Percentiles rank a stretch among this genome's conserved stretches.
Evolutionary conservation across 202 grass and related monocot genomes (phyloP).

Genomic region (Brachypodium distachyon): DNA sequence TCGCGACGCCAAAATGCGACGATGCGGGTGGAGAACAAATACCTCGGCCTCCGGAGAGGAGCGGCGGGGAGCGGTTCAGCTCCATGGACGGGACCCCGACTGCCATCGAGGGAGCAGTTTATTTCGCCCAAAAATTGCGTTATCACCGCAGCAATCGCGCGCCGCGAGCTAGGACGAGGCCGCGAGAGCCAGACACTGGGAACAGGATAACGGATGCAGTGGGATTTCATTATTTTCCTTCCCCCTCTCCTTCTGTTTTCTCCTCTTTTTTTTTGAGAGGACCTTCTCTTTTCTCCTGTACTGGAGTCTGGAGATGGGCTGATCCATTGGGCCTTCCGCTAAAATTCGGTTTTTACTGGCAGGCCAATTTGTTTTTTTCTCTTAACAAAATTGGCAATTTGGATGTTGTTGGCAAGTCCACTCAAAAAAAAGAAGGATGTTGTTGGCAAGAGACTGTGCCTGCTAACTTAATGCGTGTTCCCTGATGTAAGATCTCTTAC

Average conservation of each 20-base stretch:
- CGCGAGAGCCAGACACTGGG: background rate
- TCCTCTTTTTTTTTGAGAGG: too few species aligned
- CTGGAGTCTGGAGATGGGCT: background rate
- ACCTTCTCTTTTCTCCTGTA: too few species aligned
- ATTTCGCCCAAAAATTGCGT: background rate
- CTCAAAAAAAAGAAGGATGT: background rate
- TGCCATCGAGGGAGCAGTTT: conserved; percentile 30
- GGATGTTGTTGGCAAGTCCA: too few species aligned
- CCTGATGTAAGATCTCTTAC: background rate
- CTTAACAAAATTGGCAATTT: too few species aligned
- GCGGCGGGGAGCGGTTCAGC: conserved; percentile 24
- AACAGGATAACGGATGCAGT: conserved; percentile 24
- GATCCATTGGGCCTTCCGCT: background rate
- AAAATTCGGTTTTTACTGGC: background rate
- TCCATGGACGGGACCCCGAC: conserved; percentile 27
- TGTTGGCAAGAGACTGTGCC: too few species aligned
- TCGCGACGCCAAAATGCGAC: background rate
- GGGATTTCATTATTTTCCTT: background rate
- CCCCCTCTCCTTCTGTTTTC: too few species aligned
- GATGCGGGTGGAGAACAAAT: background rate
- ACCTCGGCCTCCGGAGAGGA: conserved; percentile 31
- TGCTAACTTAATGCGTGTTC: background rate
- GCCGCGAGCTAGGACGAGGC: too few species aligned
- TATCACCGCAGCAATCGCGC: too few species aligned
- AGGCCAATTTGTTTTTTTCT: too few species aligned